Percentiles rank a stretch among this genome's conserved stretches.
These are phyloP conservation scores for Pleurotus platypus DNA, from an alignment of 768 basidiomycete species.

Conservation along the genomic window DNA sequence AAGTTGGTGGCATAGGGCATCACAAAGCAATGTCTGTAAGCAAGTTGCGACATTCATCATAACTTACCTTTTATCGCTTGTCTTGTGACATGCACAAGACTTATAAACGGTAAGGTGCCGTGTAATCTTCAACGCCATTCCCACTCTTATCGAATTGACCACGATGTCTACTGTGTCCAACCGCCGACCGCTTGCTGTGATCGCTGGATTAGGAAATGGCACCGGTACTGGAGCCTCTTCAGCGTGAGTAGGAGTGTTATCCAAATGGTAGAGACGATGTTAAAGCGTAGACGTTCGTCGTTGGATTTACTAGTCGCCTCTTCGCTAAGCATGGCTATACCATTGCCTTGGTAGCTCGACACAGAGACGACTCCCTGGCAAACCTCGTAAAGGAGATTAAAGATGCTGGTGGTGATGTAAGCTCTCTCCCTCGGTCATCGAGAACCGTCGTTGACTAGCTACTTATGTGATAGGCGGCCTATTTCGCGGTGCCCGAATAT, in stretches of 20 bases:
- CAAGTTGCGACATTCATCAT: too few species aligned
- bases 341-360: constrained; percentile 63
- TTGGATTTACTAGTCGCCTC: constrained; percentile 35
- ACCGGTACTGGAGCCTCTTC: constrained; percentile 56
- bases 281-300: too few species aligned
- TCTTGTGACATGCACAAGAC: too few species aligned
- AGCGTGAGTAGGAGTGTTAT: constrained; percentile 35
- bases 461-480: constrained; percentile 37
- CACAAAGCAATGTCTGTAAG: too few species aligned
- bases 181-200: constrained; percentile 8
- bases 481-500: constrained; percentile 51
- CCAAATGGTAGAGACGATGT: too few species aligned
- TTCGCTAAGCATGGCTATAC: constrained; percentile 64
- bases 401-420: constrained; percentile 52
- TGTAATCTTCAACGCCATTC: neutral
- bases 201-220: constrained; percentile 41
- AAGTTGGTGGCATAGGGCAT: too few species aligned
- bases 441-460: neutral
- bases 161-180: neutral
- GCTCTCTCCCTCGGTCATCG: neutral
- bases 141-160: neutral
- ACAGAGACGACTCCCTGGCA: constrained; percentile 41
- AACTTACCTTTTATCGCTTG: too few species aligned
- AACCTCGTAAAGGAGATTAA: constrained; percentile 54
- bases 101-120: too few species aligned